Evolutionary conservation across 495 filamentous ascomycete species (phyloP).

Genomic region (Daldinia caldariorum): DNA sequence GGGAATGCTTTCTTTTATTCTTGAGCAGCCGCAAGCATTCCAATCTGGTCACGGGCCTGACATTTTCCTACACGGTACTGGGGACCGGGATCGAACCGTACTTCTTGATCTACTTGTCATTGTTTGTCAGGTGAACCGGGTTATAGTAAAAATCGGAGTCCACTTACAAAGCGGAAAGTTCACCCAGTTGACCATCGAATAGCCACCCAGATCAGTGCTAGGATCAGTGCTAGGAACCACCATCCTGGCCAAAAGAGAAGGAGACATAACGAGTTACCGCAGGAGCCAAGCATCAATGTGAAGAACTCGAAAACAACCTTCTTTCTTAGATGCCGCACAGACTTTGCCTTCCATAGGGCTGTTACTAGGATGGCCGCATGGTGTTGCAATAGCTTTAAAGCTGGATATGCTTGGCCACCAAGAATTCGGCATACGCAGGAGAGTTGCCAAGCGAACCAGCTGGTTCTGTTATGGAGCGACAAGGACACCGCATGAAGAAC

Average conservation of each 20-base stretch:
- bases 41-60: neutral
- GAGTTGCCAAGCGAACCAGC: constrained; percentile 37
- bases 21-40: constrained; percentile 10
- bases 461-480: constrained; percentile 42
- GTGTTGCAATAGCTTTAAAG: neutral
- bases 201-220: neutral
- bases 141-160: neutral
- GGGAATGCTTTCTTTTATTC: constrained; percentile 96
- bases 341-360: constrained; percentile 48
- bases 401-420: neutral
- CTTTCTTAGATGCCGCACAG: constrained; percentile 47
- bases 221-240: neutral
- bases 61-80: neutral
- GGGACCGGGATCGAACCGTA: neutral
- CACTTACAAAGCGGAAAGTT: constrained; percentile 36
- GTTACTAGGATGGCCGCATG: constrained; percentile 11
- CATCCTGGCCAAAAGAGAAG: neutral
- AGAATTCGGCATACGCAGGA: constrained; percentile 32
- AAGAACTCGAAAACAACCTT: constrained; percentile 57
- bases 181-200: neutral
- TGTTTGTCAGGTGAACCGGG: neutral
- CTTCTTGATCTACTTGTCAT: constrained; percentile 3
- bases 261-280: constrained; percentile 51
- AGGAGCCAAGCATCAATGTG: constrained; percentile 53
- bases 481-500: constrained; percentile 37